A percentile compares a stretch with the other conserved stretches of the same genome.
Evolutionary conservation across 2,329 filamentous ascomycete species (phyloP).

Genomic region (Allantophomopsis cytisporea): DNA sequence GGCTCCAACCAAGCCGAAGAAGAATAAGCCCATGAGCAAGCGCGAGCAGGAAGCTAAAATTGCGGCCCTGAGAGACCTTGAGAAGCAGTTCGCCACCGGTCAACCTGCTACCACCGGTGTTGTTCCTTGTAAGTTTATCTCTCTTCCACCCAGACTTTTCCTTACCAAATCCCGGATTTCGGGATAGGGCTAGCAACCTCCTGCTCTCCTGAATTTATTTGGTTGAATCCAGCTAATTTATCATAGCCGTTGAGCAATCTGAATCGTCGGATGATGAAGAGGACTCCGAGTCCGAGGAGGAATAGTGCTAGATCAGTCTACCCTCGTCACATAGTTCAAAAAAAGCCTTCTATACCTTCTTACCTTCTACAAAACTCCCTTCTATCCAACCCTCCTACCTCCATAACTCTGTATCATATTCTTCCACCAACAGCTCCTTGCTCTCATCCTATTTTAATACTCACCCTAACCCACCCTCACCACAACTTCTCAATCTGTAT

Average conservation of each 20-base stretch:
- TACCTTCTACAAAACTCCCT: not conserved
- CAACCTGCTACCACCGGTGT: constrained; percentile 20
- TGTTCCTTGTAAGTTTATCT: constrained; percentile 15
- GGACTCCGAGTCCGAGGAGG: constrained; percentile 36
- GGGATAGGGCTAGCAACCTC: no score
- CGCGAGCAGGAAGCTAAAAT: constrained; percentile 57
- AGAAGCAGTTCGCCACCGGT: constrained; percentile 28
- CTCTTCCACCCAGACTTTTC: not conserved
- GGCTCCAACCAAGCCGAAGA: constrained; percentile 24
- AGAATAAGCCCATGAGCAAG: constrained; percentile 66
- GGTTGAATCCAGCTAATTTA: constrained; percentile 3
- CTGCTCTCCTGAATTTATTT: no score
- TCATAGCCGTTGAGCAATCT: constrained; percentile 16
- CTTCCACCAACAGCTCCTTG: no score
- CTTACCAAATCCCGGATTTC: not conserved
- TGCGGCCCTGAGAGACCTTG: constrained; percentile 44
- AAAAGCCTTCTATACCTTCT: not conserved
- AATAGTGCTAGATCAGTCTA: constrained; percentile 8
- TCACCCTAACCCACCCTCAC: no score
- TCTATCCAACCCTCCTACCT: not conserved
- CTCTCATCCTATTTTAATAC: no score
- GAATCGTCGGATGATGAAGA: constrained; percentile 39
- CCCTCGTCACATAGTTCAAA: not conserved
- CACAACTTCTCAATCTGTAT: no score
- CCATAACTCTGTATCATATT: no score